phyloP scores from a whole-genome alignment of 1,139 yeast species.

The Cylindricascospora bacillispora region DNA sequence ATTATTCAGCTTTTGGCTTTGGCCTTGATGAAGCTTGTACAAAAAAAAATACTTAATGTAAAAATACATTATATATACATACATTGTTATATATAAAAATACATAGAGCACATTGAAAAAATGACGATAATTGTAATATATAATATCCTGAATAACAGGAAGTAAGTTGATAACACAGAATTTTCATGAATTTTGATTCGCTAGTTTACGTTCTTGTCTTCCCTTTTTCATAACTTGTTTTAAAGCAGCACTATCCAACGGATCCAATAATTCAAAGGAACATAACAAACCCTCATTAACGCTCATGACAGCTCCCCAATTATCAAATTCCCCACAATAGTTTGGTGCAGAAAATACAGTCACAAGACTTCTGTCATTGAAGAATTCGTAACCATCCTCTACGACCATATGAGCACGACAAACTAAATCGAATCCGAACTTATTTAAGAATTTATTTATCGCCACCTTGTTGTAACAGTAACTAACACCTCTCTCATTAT shows the following conservation, averaged over 20 bases:
- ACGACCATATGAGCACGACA: slow-evolving; percentile 99
- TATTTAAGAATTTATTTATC: slow-evolving; percentile 74
- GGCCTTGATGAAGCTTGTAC: too few relatives aligned
- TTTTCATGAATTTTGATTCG: slow-evolving; percentile 22
- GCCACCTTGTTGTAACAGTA: slow-evolving; percentile 91
- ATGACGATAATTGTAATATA: too few relatives aligned
- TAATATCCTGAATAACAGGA: too few relatives aligned
- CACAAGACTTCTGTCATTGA: slow-evolving; percentile 83
- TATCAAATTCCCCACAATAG: slow-evolving; percentile 96
- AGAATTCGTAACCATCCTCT: slow-evolving; percentile 95
- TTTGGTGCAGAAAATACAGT: slow-evolving; percentile 96
- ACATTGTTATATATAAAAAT: too few relatives aligned
- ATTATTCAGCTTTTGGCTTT: too few relatives aligned
- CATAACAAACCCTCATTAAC: slow-evolving; percentile 87
- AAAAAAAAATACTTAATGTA: too few relatives aligned
- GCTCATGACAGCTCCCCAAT: slow-evolving; percentile 99
- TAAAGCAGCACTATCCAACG: slow-evolving; percentile 83
- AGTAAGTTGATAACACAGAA: background rate
- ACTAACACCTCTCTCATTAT: slow-evolving; percentile 95
- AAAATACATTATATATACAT: too few relatives aligned
- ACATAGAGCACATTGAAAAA: too few relatives aligned
- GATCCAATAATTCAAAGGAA: slow-evolving; percentile 85
- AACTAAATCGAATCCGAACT: slow-evolving; percentile 86
- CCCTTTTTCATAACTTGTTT: slow-evolving; percentile 89
- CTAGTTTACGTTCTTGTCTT: slow-evolving; percentile 60